Base-by-base conservation (phyloP, 2,329 filamentous ascomycete species). In the Monosporascus sp. region DNA sequence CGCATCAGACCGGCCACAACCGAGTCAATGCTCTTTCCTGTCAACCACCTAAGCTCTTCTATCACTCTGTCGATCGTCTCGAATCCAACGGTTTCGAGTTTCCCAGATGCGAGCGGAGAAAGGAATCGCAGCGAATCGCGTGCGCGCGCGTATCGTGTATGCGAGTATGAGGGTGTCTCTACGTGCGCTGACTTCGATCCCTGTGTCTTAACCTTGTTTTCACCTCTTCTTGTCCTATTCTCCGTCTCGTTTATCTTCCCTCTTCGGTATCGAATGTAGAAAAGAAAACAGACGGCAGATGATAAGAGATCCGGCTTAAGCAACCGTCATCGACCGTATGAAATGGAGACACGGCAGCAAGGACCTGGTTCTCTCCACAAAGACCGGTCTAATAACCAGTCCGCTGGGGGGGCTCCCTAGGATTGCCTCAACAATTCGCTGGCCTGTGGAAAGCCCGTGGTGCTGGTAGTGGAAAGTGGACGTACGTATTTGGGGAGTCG, bases 371-470 rank as follows among this genome's bases (percentile, higher is more conserved):
- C 47, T 61, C 55, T 52, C 56, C 50, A 47, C 53, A 49, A 58
- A 55, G 52, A 55, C 57, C 47, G 60, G 65, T 67, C 64, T 67
- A 66, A 64, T 66, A 68, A 67, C 65, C 65, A 58, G 58, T 52
- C 52, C 59, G 50, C 52, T 52, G 49, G 9, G 56, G 51, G 25
- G 15, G 20, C 37, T 18, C 18, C 18, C 25, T 38, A 39, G 45
- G 46, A 20, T 25, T 24, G 44, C 31, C 31, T 41, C 43, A 35
- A 35, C 25, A 25, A 24, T 31, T 45, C 38, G 47, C 18, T 49
- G 47, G 31, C 31, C 31, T 1, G 31, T 35, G 31, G 31, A 47
- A 27, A 25, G 31, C 31, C 31, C 4, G 31, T 35, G 31, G 31
- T 35, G 31, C 31, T 35, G 31, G 31, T 35, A 35, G 31, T 18